Percentiles rank a stretch among this genome's conserved stretches.
Evolutionary conservation across 371 early-diverging fungal genomes (phyloP).

Genomic region (Mucor circinelloides): DNA sequence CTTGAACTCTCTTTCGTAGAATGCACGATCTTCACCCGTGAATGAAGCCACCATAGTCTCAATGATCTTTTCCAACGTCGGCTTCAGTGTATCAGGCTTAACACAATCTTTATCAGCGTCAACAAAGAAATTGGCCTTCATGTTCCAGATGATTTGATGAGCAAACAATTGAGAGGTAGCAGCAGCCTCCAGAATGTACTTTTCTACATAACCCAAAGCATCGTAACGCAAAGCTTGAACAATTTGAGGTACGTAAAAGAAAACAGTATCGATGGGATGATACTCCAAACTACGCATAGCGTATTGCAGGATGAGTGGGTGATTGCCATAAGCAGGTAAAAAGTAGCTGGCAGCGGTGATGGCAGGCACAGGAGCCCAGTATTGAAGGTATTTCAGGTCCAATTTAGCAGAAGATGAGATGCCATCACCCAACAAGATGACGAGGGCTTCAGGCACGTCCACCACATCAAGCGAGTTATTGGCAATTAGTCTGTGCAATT

Average conservation of each 20-base stretch:
- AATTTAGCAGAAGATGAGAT: constrained; percentile 36
- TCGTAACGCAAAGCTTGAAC: constrained; percentile 97
- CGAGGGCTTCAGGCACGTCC: constrained; percentile 75
- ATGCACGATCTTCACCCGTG: constrained; percentile 85
- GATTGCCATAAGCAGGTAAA: constrained; percentile 64
- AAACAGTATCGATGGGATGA: constrained; percentile 92
- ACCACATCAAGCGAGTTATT: constrained; percentile 72
- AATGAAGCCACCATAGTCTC: constrained; percentile 75
- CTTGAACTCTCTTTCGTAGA: constrained; percentile 92
- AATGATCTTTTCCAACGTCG: constrained; percentile 85
- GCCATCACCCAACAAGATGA: constrained; percentile 66
- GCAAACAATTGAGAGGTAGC: constrained; percentile 93
- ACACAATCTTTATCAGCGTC: constrained; percentile 78
- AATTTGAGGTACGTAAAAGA: constrained; percentile 99
- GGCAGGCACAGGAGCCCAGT: constrained; percentile 92
- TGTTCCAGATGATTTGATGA: constrained; percentile 99
- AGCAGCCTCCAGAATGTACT: constrained; percentile 92
- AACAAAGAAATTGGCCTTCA: constrained; percentile 95
- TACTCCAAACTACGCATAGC: constrained; percentile 88
- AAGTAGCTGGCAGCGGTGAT: constrained; percentile 86
- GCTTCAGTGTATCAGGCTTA: constrained; percentile 82
- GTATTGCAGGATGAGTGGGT: constrained; percentile 92
- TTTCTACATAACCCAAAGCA: constrained; percentile 84
- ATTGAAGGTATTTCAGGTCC: constrained; percentile 70
- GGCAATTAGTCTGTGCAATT: constrained; percentile 66